Base-by-base conservation (phyloP, 306 rosid species). In the Casuarina glauca region DNA sequence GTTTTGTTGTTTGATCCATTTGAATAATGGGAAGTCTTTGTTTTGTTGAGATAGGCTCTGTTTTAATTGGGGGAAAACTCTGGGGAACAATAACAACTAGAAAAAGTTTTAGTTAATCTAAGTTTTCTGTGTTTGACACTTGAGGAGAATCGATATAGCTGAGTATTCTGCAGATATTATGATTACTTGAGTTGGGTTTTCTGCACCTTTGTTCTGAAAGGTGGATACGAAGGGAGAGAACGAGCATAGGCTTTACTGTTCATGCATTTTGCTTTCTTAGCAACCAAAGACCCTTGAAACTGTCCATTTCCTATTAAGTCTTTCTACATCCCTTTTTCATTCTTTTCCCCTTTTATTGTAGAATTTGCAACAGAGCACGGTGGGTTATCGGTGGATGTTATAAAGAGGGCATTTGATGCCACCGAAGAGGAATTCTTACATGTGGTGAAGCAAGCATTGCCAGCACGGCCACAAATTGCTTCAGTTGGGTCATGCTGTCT, bases 401-500 rank as follows among this genome's bases (percentile, higher is more conserved):
- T 95, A 39, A 95, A 87, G 74, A 93, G 85, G 88, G 99, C 99
- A 5, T 93, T 95, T 73, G 81, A 79, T 77, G 97, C 95, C 15
- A 95, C 97, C 0, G 98, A 95, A 75, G 97, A 95, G 79, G 97
- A 89, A 3, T 95, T 95, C 78, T 63, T 84, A 72, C 87, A 81
- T 26, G 69, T 95, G 86, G 98, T 95, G 84, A 88, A 91, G 88
- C 87, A 78, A 50, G 82, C 87, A 0, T 75, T 91, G 69, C 84
- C 86, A 1, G 49, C 76, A 5, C 88, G 81, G 83, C 99, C 99
- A 0, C 91, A 84, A 68, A 95, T 93, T 70, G 97, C 97, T 73
- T 91, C 97, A 0, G 97, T 86, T 4, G 99, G 99, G 16, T 93
- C 99, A 0, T 95, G 99, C 78, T 95, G 99, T 80, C 95, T 95